Percentiles rank a stretch among this genome's conserved stretches.
phyloP scores from a whole-genome alignment of 306 rosid species.

The Arachis hypogaea region DNA sequence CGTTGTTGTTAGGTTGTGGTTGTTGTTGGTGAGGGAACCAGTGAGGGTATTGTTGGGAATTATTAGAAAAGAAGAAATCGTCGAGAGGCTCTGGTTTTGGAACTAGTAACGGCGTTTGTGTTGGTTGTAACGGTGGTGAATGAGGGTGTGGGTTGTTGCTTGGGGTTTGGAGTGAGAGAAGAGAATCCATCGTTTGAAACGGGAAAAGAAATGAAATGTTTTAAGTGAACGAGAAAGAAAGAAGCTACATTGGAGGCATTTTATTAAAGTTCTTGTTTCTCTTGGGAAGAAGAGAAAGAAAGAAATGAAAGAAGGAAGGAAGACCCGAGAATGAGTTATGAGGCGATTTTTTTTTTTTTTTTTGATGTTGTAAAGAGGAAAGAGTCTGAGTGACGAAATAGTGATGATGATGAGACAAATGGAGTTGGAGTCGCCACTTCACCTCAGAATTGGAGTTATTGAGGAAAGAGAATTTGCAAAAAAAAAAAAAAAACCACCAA shows the following conservation, averaged over 20 bases:
- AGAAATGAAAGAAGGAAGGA: no score
- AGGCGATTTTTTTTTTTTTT: no score
- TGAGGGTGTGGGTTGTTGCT: conserved; percentile 41
- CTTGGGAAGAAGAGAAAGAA: no score
- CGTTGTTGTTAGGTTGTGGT: conserved; percentile 34
- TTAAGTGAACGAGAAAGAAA: no score
- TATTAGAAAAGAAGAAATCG: conserved; percentile 32
- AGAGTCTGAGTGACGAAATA: background rate
- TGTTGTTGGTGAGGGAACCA: conserved; percentile 14
- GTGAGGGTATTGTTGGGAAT: conserved; percentile 13
- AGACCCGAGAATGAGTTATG: no score
- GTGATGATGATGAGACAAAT: background rate
- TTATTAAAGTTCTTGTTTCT: no score
- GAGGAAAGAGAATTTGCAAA: no score
- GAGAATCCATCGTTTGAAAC: conserved; percentile 54
- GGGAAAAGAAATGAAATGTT: background rate
- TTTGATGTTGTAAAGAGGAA: background rate
- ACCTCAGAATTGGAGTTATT: no score
- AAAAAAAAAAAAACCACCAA: no score
- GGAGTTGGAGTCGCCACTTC: no score
- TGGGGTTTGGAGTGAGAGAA: conserved; percentile 60
- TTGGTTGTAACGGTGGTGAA: conserved; percentile 29
- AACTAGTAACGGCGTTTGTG: conserved; percentile 25
- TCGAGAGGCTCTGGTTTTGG: conserved; percentile 81
- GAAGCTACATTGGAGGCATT: no score